A percentile compares a stretch with the other conserved stretches of the same genome.
These are phyloP conservation scores for Lophiostoma macrostomum DNA, from an alignment of 495 filamentous ascomycete genomes.

Conservation along the genomic window DNA sequence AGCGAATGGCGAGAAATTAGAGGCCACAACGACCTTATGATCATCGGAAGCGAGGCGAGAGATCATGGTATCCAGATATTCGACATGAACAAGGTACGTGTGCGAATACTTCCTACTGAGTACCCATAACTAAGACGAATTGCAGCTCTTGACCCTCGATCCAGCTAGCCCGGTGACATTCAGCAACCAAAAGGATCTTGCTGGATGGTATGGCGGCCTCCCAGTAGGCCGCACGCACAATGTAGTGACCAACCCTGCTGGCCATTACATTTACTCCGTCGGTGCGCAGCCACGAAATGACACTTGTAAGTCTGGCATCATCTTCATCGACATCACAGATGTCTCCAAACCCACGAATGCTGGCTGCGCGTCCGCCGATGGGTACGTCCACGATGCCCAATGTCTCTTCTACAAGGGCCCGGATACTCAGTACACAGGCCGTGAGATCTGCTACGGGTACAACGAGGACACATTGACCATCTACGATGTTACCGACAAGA, in stretches of 20 bases:
- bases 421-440: slow-evolving; percentile 49
- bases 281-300: slow-evolving; percentile 47
- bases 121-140: background rate
- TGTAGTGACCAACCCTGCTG: slow-evolving; percentile 47
- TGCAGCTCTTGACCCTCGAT: slow-evolving; percentile 27
- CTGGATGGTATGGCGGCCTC: slow-evolving; percentile 39
- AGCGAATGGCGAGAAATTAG: slow-evolving; percentile 33
- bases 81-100: slow-evolving; percentile 37
- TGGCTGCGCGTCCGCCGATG: slow-evolving; percentile 53
- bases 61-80: slow-evolving; percentile 38
- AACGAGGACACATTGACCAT: slow-evolving; percentile 51
- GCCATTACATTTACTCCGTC: slow-evolving; percentile 52
- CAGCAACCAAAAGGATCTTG: slow-evolving; percentile 37
- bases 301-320: slow-evolving; percentile 50
- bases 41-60: slow-evolving; percentile 29
- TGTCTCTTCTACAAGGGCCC: slow-evolving; percentile 59
- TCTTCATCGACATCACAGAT: slow-evolving; percentile 50
- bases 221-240: slow-evolving; percentile 44
- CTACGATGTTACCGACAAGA: slow-evolving; percentile 56
- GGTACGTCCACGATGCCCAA: slow-evolving; percentile 62
- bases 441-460: slow-evolving; percentile 61
- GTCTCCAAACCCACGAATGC: slow-evolving; percentile 48
- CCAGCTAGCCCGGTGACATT: slow-evolving; percentile 39
- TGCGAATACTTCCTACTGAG: slow-evolving; percentile 23
- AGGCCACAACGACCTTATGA: slow-evolving; percentile 23